Base-by-base conservation (phyloP, 371 early-diverging fungal species). In the Mortierella sp. region DNA sequence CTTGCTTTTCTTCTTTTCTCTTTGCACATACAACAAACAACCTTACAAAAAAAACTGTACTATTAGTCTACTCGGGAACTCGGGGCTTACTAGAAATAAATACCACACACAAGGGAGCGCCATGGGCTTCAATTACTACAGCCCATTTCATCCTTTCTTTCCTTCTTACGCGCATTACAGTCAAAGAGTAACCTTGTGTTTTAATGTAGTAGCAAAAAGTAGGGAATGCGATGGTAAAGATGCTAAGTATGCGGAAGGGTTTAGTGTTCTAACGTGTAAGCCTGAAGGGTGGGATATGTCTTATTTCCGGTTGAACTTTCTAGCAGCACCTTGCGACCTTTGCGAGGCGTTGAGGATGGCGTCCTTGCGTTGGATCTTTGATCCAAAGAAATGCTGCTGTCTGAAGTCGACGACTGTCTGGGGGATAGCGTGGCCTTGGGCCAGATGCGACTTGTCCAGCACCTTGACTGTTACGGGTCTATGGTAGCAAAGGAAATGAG, bases 401-500 rank as follows among this genome's bases (percentile, higher is more conserved):
- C 82, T 76, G 57, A 86, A 86, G 28, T 81, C 86, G 24, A 77
- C 75, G 59, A 86, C 72, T 9, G 79, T 82, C 19, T 86, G 79
- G 26, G 82, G 82, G 51, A 86, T 75, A 11, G 86, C 77, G 31
- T 82, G 86, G 48, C 86, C 86, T 69, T 79, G 76, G 67, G 82
- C 79, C 57, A 82, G 14, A 0, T 54, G 46, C 13, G 82, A 86
- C 53, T 82, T 71, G 13, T 86, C 81, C 61, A 86, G n/a, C 2
- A 82, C 86, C 77, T 86, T 86, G 55, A 86, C 86, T 1, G 86
- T 86, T 8, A 86, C 86, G 31, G 86, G 86, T 48, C 86, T 86
- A 80, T 31, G n/a, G 31, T 6, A 8, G 14, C 57, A 57, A 31
- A 11, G 10, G 24, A 54, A n/a, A 54, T 9, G 21, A 28, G 4